Base-by-base conservation (phyloP, 306 rosid genomes). In the Vigna unguiculata region DNA sequence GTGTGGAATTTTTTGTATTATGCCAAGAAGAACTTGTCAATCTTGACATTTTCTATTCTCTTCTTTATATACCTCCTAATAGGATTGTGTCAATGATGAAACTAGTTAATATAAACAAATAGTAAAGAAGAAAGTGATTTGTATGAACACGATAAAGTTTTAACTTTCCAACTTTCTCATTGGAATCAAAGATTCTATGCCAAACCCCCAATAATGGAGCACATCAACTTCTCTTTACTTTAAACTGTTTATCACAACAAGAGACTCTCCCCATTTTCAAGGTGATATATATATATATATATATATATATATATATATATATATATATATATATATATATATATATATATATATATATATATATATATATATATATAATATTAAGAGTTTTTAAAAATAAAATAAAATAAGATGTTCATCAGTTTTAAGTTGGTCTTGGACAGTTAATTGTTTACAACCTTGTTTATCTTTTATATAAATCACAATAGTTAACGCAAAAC, bases 141-240 rank as follows among this genome's bases (percentile, higher is more conserved):
- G 22, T 79, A 45, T 54, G 75, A 66, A 55, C 64, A 67, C 52
- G 25, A 74, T 80, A 76, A 67, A 67, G 25, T 28, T n/a, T n/a
- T n/a, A n/a, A n/a, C n/a, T n/a, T 36, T 28, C 41, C 21, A 64
- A 22, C 32, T 34, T 74, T 57, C 38, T 21, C 17, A 0, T 2
- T 10, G 45, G 59, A 41, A 52, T 43, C 30, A 9, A 13, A 51
- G 7, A 63, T 49, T 40, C 53, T 34, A 30, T 46, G 36, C 79
- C 63, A 30, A 46, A 43, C 7, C 22, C 49, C 22, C 52, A 78
- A 55, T 69, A 78, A 68, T 68, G 61, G 69, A 57, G 70, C 72
- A 41, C n/a, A 43, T 21, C 7, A 15, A 30, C 19, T 57, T 0
- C 2, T 1, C 15, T 58, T 57, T 11, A 22, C 4, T 57, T 14